phyloP scores from a whole-genome alignment of 805 yeast genomes.

The Candida peoriensis region DNA sequence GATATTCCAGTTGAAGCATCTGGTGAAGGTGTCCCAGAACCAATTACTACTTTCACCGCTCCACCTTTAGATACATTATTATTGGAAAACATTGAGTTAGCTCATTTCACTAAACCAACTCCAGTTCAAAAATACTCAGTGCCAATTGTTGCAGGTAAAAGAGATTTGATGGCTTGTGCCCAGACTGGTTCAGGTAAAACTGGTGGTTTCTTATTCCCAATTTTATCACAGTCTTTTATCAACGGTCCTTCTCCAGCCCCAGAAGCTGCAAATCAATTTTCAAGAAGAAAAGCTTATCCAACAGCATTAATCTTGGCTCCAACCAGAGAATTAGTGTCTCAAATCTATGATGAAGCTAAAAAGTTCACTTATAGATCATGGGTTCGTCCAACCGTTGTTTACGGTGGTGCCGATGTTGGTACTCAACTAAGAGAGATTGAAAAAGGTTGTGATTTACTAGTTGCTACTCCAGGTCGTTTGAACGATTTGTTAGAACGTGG shows the following conservation, averaged over 20 bases:
- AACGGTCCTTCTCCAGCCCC: constrained; percentile 75
- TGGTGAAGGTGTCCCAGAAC: constrained; percentile 93
- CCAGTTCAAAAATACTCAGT: constrained; percentile 94
- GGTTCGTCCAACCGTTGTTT: constrained; percentile 94
- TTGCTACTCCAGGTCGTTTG: constrained; percentile 99
- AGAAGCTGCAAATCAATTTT: constrained; percentile 40
- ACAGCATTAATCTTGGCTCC: constrained; percentile 96
- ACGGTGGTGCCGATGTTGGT: constrained; percentile 97
- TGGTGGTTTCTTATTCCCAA: constrained; percentile 99
- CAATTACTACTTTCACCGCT: constrained; percentile 77
- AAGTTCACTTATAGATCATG: constrained; percentile 97
- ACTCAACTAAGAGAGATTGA: constrained; percentile 82
- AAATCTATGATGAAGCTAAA: constrained; percentile 92
- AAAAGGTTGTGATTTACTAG: constrained; percentile 92
- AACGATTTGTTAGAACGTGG: constrained; percentile 96
- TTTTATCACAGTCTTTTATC: constrained; percentile 82
- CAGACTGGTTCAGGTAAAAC: constrained; percentile 99
- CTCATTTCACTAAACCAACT: constrained; percentile 93
- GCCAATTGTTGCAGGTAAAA: constrained; percentile 82
- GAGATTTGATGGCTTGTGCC: constrained; percentile 97
- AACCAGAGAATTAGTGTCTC: constrained; percentile 97
- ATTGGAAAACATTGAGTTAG: constrained; percentile 79
- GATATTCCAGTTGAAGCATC: constrained; percentile 98
- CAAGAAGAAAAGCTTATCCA: constrained; percentile 82
- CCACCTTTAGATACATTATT: constrained; percentile 89